Conservation (phyloP, 116 monocot species). For the Thalassia testudinum region DNA sequence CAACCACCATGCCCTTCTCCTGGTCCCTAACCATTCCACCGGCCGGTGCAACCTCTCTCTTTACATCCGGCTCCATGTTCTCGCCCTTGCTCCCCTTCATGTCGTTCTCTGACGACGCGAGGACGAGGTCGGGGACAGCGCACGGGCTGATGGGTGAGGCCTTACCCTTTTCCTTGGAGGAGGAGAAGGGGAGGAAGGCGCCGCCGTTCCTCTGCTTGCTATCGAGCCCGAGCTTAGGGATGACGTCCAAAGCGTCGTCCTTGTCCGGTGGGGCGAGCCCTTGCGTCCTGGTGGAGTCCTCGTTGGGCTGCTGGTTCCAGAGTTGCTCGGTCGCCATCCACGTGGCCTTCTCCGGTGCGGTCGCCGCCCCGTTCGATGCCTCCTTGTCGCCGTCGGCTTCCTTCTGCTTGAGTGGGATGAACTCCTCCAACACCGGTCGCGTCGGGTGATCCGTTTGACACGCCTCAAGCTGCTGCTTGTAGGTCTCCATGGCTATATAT, state of each 20-base stretch:
- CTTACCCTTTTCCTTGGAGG: slow-evolving; percentile 24
- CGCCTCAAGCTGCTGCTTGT: slow-evolving; percentile 39
- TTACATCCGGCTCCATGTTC: not conserved
- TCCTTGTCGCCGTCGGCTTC: slow-evolving; percentile 16
- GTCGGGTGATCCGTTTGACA: slow-evolving; percentile 18
- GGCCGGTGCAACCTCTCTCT: not conserved
- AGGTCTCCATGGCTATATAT: slow-evolving; percentile 79
- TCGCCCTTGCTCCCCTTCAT: slow-evolving; percentile 8
- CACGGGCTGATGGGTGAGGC: not conserved
- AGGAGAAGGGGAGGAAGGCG: slow-evolving; percentile 66
- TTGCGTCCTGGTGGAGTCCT: slow-evolving; percentile 2
- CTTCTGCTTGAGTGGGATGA: slow-evolving; percentile 52
- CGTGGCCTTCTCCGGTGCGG: slow-evolving; percentile 33
- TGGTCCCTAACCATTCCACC: not conserved
- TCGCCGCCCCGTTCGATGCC: slow-evolving; percentile 1
- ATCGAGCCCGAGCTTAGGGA: slow-evolving; percentile 28
- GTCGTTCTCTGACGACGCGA: slow-evolving; percentile 7
- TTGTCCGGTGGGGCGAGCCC: not conserved
- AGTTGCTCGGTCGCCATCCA: slow-evolving; percentile 89
- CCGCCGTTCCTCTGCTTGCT: slow-evolving; percentile 33
- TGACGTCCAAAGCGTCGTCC: not conserved
- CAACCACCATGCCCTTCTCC: slow-evolving; percentile 5
- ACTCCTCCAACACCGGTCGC: slow-evolving; percentile 58
- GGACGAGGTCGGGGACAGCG: slow-evolving; percentile 26
- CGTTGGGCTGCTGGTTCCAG: slow-evolving; percentile 25